These are phyloP conservation scores for Solioccasus polychromus DNA, from an alignment of 768 basidiomycete genomes.

Conservation along the genomic window DNA sequence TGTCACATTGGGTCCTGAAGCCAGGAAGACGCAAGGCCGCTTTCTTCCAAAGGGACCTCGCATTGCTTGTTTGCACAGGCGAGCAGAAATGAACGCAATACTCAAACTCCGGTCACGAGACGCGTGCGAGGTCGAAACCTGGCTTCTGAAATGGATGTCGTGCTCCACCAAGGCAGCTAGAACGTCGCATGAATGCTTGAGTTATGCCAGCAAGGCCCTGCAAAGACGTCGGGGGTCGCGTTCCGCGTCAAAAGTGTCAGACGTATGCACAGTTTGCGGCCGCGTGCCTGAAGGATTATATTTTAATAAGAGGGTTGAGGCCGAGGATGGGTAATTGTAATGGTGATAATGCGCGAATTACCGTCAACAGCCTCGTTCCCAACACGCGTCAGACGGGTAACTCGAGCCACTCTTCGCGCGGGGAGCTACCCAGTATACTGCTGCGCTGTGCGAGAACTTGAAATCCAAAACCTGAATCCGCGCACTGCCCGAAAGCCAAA, in stretches of 20 bases:
- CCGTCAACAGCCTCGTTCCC: conserved; percentile 27
- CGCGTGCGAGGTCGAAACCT: conserved; percentile 2
- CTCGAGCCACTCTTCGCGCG: conserved; percentile 13
- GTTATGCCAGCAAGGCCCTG: conserved; percentile 2
- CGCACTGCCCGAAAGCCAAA: conserved; percentile 4
- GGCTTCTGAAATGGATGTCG: conserved; percentile 17
- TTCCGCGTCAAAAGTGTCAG: conserved; percentile 10
- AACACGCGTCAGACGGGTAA: conserved; percentile 25
- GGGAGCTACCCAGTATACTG: conserved; percentile 1
- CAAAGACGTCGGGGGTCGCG: not conserved
- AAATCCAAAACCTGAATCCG: not conserved
- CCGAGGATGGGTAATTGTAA: conserved; percentile 23
- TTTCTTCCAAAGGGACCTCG: conserved; percentile 24
- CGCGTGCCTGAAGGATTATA: conserved; percentile 16
- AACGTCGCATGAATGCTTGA: conserved; percentile 6
- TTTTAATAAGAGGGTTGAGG: conserved; percentile 20
- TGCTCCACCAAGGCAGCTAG: conserved; percentile 1
- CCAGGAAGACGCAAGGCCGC: conserved; percentile 34
- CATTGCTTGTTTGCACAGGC: conserved; percentile 30
- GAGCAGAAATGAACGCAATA: conserved; percentile 28
- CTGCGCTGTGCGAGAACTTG: conserved; percentile 1
- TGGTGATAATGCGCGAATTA: conserved; percentile 21
- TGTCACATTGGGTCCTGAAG: conserved; percentile 24
- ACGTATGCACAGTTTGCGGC: conserved; percentile 8
- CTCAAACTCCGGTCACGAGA: conserved; percentile 19